These are phyloP conservation scores for Schizosaccharomyces osmophilus DNA, from an alignment of 805 yeast species.

Conservation along the genomic window DNA sequence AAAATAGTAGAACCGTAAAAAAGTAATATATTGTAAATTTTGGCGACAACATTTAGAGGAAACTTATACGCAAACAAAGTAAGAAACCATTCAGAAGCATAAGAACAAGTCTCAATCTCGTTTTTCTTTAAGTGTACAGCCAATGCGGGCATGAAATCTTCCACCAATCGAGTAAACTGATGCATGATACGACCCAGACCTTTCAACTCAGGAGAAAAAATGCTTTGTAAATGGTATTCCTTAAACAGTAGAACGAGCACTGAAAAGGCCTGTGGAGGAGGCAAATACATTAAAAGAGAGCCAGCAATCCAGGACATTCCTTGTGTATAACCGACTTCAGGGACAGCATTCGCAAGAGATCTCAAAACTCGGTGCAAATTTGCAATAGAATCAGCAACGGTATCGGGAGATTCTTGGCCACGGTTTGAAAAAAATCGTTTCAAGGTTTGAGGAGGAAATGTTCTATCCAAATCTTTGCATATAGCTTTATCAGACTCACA, in stretches of 20 bases:
- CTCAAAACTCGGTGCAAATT: conserved; percentile 44
- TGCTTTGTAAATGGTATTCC: conserved; percentile 50
- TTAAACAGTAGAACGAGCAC: conserved; percentile 62
- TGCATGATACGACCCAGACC: conserved; percentile 67
- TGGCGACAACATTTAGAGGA: conserved; percentile 64
- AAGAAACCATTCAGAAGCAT: conserved; percentile 92
- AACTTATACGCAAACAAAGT: conserved; percentile 88
- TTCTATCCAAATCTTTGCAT: background rate
- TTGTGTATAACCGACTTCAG: conserved; percentile 91
- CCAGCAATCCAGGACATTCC: conserved; percentile 89
- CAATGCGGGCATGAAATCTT: conserved; percentile 47
- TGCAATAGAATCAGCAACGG: background rate
- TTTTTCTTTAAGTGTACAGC: conserved; percentile 57
- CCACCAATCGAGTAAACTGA: conserved; percentile 73
- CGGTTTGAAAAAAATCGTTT: background rate
- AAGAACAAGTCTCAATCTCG: conserved; percentile 82
- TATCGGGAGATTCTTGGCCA: background rate
- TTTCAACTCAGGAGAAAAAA: conserved; percentile 77
- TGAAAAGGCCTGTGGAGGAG: conserved; percentile 65
- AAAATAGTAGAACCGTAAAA: conserved; percentile 81
- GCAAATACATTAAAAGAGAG: conserved; percentile 60
- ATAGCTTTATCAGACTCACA: background rate
- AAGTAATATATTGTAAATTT: conserved; percentile 69
- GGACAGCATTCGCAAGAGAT: conserved; percentile 64
- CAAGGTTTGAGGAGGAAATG: background rate